phyloP scores from a whole-genome alignment of 768 basidiomycete species.

The Fomitopsis pulvina region DNA sequence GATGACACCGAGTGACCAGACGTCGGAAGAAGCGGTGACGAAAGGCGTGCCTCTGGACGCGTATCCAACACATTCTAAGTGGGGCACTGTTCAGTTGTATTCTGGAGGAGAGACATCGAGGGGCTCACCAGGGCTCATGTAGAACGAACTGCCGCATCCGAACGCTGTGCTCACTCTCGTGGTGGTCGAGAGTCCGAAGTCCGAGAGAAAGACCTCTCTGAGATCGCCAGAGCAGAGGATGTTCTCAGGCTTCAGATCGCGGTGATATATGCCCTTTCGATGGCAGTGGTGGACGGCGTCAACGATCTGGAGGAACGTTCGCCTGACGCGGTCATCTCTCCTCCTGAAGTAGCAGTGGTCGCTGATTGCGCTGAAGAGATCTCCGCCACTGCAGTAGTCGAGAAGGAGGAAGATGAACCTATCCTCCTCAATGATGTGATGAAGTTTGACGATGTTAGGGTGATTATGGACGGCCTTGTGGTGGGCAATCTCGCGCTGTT shows the following conservation, averaged over 20 bases:
- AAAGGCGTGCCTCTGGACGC: conserved; percentile 53
- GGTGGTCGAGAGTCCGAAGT: conserved; percentile 41
- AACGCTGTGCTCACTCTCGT: conserved; percentile 15
- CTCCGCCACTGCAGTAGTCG: conserved; percentile 30
- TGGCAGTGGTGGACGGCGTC: conserved; percentile 48
- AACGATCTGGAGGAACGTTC: conserved; percentile 45
- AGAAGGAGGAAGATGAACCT: conserved; percentile 26
- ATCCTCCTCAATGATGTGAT: conserved; percentile 20
- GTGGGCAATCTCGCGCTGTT: conserved; percentile 20
- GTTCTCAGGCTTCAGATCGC: conserved; percentile 53
- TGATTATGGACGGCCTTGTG: conserved; percentile 16
- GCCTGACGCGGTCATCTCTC: conserved; percentile 37
- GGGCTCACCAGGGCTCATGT: conserved; percentile 28
- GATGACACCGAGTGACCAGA: conserved; percentile 95
- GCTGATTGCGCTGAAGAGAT: conserved; percentile 42
- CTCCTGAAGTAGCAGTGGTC: conserved; percentile 29
- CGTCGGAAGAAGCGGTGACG: conserved; percentile 80
- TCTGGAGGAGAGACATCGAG: neutral
- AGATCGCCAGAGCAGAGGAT: conserved; percentile 38
- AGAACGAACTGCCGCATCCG: conserved; percentile 24
- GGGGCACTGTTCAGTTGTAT: conserved; percentile 10
- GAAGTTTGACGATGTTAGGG: conserved; percentile 19
- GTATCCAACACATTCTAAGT: conserved; percentile 79
- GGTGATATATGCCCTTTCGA: conserved; percentile 42
- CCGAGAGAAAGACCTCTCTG: conserved; percentile 35